A percentile compares a stretch with the other conserved stretches of the same genome.
Evolutionary conservation across 1,284 basidiomycete species (phyloP).

Genomic region (Apiotrichum montevideense): DNA sequence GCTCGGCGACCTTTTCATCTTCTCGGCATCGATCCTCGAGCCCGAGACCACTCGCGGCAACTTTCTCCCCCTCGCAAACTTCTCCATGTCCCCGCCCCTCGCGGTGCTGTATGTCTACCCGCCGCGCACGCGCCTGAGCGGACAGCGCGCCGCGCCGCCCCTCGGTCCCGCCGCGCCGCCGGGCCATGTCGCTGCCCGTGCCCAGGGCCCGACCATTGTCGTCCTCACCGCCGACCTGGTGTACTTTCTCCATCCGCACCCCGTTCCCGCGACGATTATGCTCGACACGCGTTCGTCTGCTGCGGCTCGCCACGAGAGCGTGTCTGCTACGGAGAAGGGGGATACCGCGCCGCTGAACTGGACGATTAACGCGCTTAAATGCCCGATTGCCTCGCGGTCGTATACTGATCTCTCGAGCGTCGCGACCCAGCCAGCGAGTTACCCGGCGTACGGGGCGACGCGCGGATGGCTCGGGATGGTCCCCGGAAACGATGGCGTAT

Average conservation of each 20-base stretch:
- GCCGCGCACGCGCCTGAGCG: conserved; percentile 20
- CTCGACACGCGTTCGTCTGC: conserved; percentile 14
- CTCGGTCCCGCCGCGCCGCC: conserved; percentile 26
- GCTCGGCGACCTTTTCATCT: conserved; percentile 9
- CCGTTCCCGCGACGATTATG: conserved; percentile 7
- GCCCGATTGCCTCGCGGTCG: conserved; percentile 14
- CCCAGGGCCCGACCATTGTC: conserved; percentile 27
- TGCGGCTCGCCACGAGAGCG: conserved; percentile 6
- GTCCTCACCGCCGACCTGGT: conserved; percentile 24
- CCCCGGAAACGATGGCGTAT: conserved; percentile 28
- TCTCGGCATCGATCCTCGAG: conserved; percentile 24
- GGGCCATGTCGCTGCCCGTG: conserved; percentile 6
- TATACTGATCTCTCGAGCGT: conserved; percentile 14
- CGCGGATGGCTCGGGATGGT: conserved; percentile 36
- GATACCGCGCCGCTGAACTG: conserved; percentile 15
- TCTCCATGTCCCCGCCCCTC: conserved; percentile 23
- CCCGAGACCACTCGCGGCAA: conserved; percentile 14
- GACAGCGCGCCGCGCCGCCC: conserved; percentile 13
- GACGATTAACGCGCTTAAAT: conserved; percentile 25
- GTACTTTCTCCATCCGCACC: conserved; percentile 26
- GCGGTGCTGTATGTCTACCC: conserved; percentile 30
- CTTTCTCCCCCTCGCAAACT: conserved; percentile 22
- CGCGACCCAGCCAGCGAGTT: neutral
- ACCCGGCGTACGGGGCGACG: conserved; percentile 7
- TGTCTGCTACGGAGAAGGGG: conserved; percentile 6